phyloP scores from a whole-genome alignment of 2,329 filamentous ascomycete genomes.

The Alternaria sp. region DNA sequence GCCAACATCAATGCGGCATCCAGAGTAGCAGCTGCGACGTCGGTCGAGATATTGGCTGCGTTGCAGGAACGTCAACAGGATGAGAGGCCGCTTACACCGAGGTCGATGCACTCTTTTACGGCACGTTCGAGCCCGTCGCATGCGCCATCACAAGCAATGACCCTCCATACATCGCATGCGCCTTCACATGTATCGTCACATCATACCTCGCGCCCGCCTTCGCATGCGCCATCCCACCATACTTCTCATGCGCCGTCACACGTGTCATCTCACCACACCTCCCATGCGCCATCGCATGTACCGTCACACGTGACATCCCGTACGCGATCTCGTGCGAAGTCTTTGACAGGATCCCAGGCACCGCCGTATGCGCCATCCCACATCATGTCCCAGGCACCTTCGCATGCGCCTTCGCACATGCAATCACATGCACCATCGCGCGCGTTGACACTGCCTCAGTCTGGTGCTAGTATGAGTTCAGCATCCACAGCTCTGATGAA shows the following conservation, averaged over 20 bases:
- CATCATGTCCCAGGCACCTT: not conserved
- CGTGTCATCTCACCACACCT: not conserved
- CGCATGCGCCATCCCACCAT: conserved; percentile 4
- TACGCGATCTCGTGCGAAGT: not conserved
- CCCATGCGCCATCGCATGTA: not conserved
- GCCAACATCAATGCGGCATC: conserved; percentile 39
- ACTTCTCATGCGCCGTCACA: not conserved
- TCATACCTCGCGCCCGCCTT: not conserved
- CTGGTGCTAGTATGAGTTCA: conserved; percentile 14
- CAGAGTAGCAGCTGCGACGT: conserved; percentile 31
- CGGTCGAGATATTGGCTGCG: conserved; percentile 37
- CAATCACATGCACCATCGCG: conserved; percentile 18
- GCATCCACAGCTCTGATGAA: conserved; percentile 34
- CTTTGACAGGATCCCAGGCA: not conserved
- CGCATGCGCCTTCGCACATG: not conserved
- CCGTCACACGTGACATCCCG: conserved; percentile 1
- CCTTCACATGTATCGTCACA: not conserved
- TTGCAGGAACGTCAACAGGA: conserved; percentile 35
- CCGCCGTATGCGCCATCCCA: not conserved
- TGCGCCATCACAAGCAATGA: conserved; percentile 1
- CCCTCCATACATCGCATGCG: not conserved
- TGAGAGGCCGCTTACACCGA: conserved; percentile 18
- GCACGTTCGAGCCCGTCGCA: conserved; percentile 7
- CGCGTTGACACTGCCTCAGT: conserved; percentile 21
- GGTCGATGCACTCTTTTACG: conserved; percentile 21